A percentile compares a stretch with the other conserved stretches of the same genome.
These are phyloP conservation scores for Hylodesmum podocarpum DNA, from an alignment of 306 rosid genomes.

Conservation along the genomic window DNA sequence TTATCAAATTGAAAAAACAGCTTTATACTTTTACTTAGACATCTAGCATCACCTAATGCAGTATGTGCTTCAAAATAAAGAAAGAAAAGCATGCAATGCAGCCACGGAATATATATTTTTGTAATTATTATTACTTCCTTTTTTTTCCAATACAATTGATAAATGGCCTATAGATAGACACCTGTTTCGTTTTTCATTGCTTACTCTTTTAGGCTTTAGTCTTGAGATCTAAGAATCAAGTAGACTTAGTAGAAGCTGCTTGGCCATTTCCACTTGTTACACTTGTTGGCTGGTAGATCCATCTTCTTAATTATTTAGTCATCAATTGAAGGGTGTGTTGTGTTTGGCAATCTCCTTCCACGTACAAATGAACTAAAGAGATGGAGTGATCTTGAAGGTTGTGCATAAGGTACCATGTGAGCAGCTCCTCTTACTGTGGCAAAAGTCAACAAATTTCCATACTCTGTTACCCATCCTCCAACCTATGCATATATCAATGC, in stretches of 20 bases:
- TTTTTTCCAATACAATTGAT: slow-evolving; percentile 20
- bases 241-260: background rate
- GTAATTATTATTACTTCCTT: background rate
- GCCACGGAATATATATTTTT: background rate
- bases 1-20: background rate
- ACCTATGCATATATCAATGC: slow-evolving; percentile 35
- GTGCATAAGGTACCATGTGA: slow-evolving; percentile 92
- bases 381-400: slow-evolving; percentile 80
- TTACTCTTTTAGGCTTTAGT: slow-evolving; percentile 17
- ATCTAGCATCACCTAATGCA: background rate
- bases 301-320: slow-evolving; percentile 6
- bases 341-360: slow-evolving; percentile 65
- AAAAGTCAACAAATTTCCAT: slow-evolving; percentile 73
- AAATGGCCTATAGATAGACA: background rate
- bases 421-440: slow-evolving; percentile 89
- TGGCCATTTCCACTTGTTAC: background rate
- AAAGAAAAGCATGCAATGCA: background rate
- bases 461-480: slow-evolving; percentile 86
- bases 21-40: background rate
- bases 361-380: slow-evolving; percentile 65
- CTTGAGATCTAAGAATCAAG: slow-evolving; percentile 24
- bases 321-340: slow-evolving; percentile 52
- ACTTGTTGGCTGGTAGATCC: background rate
- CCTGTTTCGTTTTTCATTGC: background rate
- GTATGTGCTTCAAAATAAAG: background rate